Percentiles rank a stretch among this genome's conserved stretches.
phyloP scores from a whole-genome alignment of 352 stramenopile species.

The Phytophthora cactorum region DNA sequence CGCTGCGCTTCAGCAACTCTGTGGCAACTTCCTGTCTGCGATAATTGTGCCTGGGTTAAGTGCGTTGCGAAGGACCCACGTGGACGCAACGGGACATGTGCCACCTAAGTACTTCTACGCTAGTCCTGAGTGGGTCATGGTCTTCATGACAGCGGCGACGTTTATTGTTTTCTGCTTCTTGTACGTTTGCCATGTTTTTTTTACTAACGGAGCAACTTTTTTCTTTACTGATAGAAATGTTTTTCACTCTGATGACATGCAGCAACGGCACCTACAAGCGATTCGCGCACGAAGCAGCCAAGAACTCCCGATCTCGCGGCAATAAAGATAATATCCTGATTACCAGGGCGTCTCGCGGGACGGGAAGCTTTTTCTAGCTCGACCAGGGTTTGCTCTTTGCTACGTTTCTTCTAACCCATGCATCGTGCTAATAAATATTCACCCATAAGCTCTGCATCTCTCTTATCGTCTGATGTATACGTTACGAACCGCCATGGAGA shows the following conservation, averaged over 20 bases:
- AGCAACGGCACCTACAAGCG: constrained; percentile 71
- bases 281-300: constrained; percentile 40
- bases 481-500: not conserved
- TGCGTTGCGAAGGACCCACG: constrained; percentile 46
- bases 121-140: constrained; percentile 64
- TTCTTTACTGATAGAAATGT: too few relatives aligned
- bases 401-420: too few relatives aligned
- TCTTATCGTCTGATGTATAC: too few relatives aligned
- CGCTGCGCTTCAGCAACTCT: constrained; percentile 77
- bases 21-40: constrained; percentile 77
- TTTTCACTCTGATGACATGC: not conserved
- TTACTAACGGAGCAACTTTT: not conserved
- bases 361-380: constrained; percentile 27
- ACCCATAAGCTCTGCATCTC: not conserved
- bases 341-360: constrained; percentile 15
- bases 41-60: constrained; percentile 63
- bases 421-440: not conserved
- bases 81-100: constrained; percentile 53
- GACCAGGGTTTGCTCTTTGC: not conserved
- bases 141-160: constrained; percentile 47
- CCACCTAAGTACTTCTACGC: constrained; percentile 59
- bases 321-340: constrained; percentile 19
- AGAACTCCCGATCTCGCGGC: constrained; percentile 1
- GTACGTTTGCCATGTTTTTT: constrained; percentile 32
- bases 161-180: constrained; percentile 63